phyloP scores from a whole-genome alignment of 2,329 filamentous ascomycete genomes.

The Cordyceps tenuipes region DNA sequence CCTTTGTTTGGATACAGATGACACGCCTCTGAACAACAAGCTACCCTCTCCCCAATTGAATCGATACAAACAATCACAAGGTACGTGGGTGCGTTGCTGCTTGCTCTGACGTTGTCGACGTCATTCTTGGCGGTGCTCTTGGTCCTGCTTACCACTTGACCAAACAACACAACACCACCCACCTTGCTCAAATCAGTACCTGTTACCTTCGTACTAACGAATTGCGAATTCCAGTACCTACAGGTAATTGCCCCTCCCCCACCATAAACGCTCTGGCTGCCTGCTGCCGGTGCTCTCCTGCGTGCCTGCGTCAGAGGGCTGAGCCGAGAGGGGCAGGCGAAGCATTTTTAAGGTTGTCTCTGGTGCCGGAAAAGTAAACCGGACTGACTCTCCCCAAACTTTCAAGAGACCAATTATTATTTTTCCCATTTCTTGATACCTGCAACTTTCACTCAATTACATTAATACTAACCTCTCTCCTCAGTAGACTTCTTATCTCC shows the following conservation, averaged over 20 bases:
- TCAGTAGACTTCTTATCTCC: background rate
- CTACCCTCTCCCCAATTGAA: background rate
- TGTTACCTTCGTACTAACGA: no score
- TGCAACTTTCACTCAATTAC: background rate
- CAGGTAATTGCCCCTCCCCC: slow-evolving; percentile 11
- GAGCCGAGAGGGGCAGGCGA: no score
- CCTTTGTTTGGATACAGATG: background rate
- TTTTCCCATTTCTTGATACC: background rate
- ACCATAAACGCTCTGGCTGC: background rate
- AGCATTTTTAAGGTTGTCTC: background rate
- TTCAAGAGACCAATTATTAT: background rate
- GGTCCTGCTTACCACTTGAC: no score
- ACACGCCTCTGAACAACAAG: background rate
- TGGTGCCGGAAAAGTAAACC: background rate
- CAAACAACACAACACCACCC: background rate
- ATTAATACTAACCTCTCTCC: background rate
- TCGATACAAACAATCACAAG: background rate
- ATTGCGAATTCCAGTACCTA: no score
- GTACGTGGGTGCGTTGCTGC: background rate
- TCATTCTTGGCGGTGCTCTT: no score
- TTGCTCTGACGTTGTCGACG: background rate
- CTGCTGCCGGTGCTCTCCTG: background rate
- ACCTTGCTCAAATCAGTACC: background rate
- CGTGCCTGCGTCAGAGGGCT: background rate
- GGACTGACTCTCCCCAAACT: no score